Evolutionary conservation across 2,329 filamentous ascomycete species (phyloP).

Genomic region (Zymoseptoria brevis): DNA sequence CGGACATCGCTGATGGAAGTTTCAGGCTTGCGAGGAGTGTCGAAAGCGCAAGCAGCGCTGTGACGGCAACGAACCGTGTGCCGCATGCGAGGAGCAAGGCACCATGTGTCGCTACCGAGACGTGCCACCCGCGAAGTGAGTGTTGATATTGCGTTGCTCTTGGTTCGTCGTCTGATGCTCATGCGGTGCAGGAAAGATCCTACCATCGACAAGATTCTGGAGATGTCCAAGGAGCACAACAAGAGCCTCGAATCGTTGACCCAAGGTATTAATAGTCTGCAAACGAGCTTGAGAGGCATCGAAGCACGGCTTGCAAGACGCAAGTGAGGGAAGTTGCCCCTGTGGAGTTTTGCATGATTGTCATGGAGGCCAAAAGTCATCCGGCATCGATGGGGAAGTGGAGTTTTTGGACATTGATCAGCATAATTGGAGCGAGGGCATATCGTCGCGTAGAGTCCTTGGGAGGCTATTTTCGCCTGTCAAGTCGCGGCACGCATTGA

Average conservation of each 20-base stretch:
- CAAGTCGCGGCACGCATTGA: neutral
- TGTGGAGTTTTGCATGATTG: neutral
- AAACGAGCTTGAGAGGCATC: constrained; percentile 10
- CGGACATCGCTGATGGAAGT: constrained; percentile 39
- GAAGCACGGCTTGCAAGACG: constrained; percentile 10
- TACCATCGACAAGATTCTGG: constrained; percentile 15
- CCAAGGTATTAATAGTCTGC: constrained; percentile 13
- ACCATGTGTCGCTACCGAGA: constrained; percentile 17
- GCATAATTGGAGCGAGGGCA: neutral
- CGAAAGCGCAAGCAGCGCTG: constrained; percentile 95
- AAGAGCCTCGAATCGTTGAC: constrained; percentile 10
- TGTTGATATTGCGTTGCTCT: neutral
- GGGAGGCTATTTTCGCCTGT: neutral
- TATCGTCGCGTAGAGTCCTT: neutral
- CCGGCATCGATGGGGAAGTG: neutral
- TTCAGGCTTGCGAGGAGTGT: constrained; percentile 86
- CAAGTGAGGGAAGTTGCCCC: neutral
- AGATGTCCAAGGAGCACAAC: constrained; percentile 15
- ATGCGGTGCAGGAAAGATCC: constrained; percentile 13
- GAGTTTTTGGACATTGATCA: neutral
- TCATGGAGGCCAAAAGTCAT: neutral
- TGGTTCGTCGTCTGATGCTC: constrained; percentile 1
- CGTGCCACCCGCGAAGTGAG: constrained; percentile 15
- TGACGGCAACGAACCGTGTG: constrained; percentile 59
- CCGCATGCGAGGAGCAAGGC: constrained; percentile 13